A percentile compares a stretch with the other conserved stretches of the same genome.
Evolutionary conservation across 495 filamentous ascomycete species (phyloP).

Genomic region (Eremomyces bilateralis): DNA sequence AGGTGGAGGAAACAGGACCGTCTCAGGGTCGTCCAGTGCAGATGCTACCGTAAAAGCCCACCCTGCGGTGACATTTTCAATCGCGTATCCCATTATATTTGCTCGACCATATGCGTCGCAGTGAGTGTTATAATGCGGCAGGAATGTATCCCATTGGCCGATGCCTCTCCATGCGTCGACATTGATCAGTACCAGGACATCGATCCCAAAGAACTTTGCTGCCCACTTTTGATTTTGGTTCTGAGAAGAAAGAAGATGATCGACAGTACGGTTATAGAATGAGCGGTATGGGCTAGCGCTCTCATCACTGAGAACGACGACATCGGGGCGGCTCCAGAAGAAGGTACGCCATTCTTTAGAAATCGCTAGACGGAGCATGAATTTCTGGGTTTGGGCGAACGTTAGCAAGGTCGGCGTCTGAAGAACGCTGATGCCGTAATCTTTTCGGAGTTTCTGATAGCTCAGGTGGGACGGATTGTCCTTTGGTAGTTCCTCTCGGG

Average conservation of each 20-base stretch:
- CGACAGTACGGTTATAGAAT: conserved; percentile 28
- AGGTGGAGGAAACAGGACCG: neutral
- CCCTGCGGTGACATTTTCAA: conserved; percentile 24
- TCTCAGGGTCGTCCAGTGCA: neutral
- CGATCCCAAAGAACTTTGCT: conserved; percentile 33
- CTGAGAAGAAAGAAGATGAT: conserved; percentile 18
- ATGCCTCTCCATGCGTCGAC: conserved; percentile 27
- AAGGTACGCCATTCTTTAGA: conserved; percentile 28
- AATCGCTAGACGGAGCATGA: conserved; percentile 28
- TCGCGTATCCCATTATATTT: conserved; percentile 27
- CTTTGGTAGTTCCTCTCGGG: conserved; percentile 25
- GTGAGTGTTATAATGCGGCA: conserved; percentile 40
- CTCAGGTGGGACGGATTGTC: conserved; percentile 43
- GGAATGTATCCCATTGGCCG: conserved; percentile 37
- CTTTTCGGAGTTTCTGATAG: conserved; percentile 25
- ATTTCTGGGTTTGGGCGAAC: conserved; percentile 44
- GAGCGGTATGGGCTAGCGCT: conserved; percentile 23
- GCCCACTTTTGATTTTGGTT: conserved; percentile 17
- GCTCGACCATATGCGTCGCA: conserved; percentile 36
- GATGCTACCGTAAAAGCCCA: neutral
- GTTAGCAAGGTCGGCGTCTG: conserved; percentile 33
- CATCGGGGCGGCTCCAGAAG: conserved; percentile 41
- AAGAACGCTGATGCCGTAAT: conserved; percentile 33
- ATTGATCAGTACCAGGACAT: conserved; percentile 36
- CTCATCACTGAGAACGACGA: conserved; percentile 32